Base-by-base conservation (phyloP, 768 basidiomycete species). In the Boletellus ananas region DNA sequence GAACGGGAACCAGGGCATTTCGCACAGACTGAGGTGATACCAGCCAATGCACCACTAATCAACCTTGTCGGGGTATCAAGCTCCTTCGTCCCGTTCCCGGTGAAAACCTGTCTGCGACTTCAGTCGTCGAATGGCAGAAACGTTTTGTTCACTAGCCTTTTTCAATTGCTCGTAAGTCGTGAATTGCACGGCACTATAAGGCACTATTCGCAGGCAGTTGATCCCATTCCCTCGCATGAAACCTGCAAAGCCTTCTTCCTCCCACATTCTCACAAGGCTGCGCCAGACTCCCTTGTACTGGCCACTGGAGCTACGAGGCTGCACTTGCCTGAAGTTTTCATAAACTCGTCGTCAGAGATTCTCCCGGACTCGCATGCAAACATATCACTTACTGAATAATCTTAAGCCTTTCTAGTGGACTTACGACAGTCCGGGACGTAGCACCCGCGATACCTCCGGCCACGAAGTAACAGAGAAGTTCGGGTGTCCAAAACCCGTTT, bases 201-300 rank as follows among this genome's bases (percentile, higher is more conserved):
- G 95, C 57, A 96, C 84, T 58, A 98, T 98, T 50, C 95, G 79
- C 59, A 94, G 59, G 69, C 90, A 92, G 70, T 94, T 94, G 65
- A 94, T 87, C 35, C 85, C 82, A 61, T 97, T 97, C 4, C 95
- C 95, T 57, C 90, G 77, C 94, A 97, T 94, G 68, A 83, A 93
- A 12, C 94, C 95, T 66, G 70, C 80, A 69, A 94, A 85, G 8
- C 95, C 95, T 68, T 98, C 95, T 65, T 97, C 94, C 56, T 74
- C 71, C 89, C 91, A 97, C 76, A 87, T 87, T 54, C 94, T 81
- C 16, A 79, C 78, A 39, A 95, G 79, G 57, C 88, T 90, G 16
- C 80, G 72, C 82, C 84, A 90, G 33, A 94, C 91, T 17, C 92
- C 92, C 58, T 76, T 83, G 70, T 94, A 94, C 60, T 87, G 85